Base-by-base conservation (phyloP, 2,329 filamentous ascomycete species). In the Dothiorella sarmentorum region DNA sequence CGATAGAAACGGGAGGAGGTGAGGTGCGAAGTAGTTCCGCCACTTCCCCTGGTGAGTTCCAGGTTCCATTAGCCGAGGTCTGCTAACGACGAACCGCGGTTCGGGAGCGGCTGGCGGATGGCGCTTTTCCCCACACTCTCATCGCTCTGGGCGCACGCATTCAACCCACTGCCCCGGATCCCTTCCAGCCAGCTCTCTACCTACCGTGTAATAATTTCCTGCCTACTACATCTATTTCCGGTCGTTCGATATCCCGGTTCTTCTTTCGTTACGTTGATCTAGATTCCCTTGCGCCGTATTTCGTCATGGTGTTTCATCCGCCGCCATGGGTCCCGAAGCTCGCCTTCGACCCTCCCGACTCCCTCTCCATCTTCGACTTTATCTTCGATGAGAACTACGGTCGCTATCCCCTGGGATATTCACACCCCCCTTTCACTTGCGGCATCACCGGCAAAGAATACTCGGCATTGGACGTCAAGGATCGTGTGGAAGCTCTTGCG, bases 341-440 rank as follows among this genome's bases (percentile, higher is more conserved):
- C 24, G 81, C 84, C n/a, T 75, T 78, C 73, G 81, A 86, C 31
- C 79, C 87, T 9, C 90, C 90, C 15, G 90, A 94, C 71, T 84
- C 84, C 27, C 81, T 95, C 64, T 81, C 90, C 4, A 80, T 95
- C 60, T 81, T 82, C 63, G 85, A 93, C 53, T 95, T 95, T 73
- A 86, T 95, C 77, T 82, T 86, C 61, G 82, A 86, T 65, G 89
- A 93, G 65, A 75, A 80, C 44, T 82, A 90, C 67, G 89, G 89
- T 33, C 84, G 90, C 45, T 73, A 77, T 53, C 80, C 89, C 9
- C 73, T 89, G 9, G 78, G 81, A 29, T 78, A 83, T 61, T 87
- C 90, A 18, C 78, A 78, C 44, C 82, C 87, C 57, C 88, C 90
- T 1, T 95, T 88, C 73, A 91, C 87, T 31, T 93, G 89, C 68